Conservation (phyloP, 352 stramenopile species). For the Pythium myriotylum region DNA sequence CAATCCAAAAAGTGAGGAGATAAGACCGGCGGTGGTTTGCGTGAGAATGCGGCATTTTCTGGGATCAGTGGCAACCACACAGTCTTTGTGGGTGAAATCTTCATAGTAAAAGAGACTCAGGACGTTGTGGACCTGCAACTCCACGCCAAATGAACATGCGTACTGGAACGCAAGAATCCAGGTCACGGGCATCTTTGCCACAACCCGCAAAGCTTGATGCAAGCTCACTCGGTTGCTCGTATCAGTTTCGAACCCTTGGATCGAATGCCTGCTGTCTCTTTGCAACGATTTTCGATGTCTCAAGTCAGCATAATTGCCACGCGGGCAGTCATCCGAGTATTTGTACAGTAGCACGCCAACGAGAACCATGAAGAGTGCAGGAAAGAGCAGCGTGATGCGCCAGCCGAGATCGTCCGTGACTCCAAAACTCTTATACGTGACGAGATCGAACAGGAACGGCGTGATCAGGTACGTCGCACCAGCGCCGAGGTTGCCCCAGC, state of each 20-base stretch:
- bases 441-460: conserved; percentile 85
- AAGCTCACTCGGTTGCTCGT: conserved; percentile 12
- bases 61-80: conserved; percentile 30
- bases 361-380: conserved; percentile 81
- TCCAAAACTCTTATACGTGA: conserved; percentile 52
- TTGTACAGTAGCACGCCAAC: conserved; percentile 69
- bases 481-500: conserved; percentile 95
- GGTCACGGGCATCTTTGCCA: conserved; percentile 56
- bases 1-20: conserved; percentile 92
- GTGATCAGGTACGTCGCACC: conserved; percentile 89
- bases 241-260: not conserved
- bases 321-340: conserved; percentile 91
- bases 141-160: conserved; percentile 93
- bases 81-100: conserved; percentile 73
- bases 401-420: conserved; percentile 83
- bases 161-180: conserved; percentile 94
- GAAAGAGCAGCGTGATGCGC: conserved; percentile 90
- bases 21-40: conserved; percentile 58
- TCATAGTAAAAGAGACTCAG: conserved; percentile 90
- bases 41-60: conserved; percentile 36
- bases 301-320: conserved; percentile 91
- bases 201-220: conserved; percentile 37
- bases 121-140: conserved; percentile 95
- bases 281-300: conserved; percentile 19
- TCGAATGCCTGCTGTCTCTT: too few relatives aligned